Base-by-base conservation (phyloP, 495 filamentous ascomycete genomes). In the Penicillium lividum region DNA sequence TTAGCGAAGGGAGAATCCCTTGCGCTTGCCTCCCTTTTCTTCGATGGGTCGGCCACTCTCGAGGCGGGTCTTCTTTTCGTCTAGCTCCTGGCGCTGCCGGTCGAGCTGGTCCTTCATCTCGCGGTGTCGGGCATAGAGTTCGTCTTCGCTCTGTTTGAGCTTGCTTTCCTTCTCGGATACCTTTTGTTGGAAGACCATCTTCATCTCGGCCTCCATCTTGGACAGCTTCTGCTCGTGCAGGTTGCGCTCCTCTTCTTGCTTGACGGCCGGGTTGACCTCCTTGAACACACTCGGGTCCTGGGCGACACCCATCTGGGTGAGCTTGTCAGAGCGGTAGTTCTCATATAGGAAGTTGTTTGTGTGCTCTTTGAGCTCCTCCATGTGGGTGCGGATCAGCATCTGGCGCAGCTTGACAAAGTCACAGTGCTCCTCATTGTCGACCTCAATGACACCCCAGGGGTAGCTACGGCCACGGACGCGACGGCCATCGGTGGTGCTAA, bases 181-280 rank as follows among this genome's bases (percentile, higher is more conserved):
- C 89, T 98, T 98, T 75, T 98, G 95, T 74, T 98, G 94, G 92
- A 98, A 98, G 68, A 98, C 94, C 94, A 98, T 97, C 91, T 98
- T 98, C 94, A 98, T 98, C 75, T 98, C 94, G 68, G 90, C 84
- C 75, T 98, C 94, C 94, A 98, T 98, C 91, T 98, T 98, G 66
- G 91, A 89, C 62, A 98, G 89, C 82, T 98, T 98, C 84, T 98
- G 95, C 77, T 98, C 94, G 84, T 98, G 94, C 53, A 98, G 83
- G 53, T 86, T 84, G 67, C 94, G 92, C 83, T 98, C 94, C 81
- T 98, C 94, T 74, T 98, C 94, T 77, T 98, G 95, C 89, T 98
- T 98, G 75, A 98, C 95, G 49, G 95, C 94, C 31, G 94, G 94
- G 83, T 98, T 98, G 82, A 98, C 93, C 85, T 98, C 94, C 84